Percentiles rank a stretch among this genome's conserved stretches.
Evolutionary conservation across 768 basidiomycete genomes (phyloP).

Genomic region (Lactifluus rugatus): DNA sequence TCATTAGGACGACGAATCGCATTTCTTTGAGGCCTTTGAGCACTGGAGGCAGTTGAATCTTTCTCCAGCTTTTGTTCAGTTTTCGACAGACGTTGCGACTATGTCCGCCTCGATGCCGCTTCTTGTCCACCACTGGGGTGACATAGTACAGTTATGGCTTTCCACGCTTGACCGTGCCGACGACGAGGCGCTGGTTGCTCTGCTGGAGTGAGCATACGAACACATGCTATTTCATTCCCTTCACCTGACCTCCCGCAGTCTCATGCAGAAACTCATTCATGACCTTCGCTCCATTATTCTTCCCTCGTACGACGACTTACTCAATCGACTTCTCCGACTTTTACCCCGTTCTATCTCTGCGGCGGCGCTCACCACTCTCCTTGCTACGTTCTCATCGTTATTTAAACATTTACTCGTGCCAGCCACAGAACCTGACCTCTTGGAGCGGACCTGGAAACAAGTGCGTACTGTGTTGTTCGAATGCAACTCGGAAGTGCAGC

Average conservation of each 20-base stretch:
- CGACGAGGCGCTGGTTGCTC: conserved; percentile 59
- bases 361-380: conserved; percentile 47
- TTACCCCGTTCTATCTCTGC: conserved; percentile 52
- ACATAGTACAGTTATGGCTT: conserved; percentile 58
- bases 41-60: conserved; percentile 79
- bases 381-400: conserved; percentile 56
- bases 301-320: conserved; percentile 48
- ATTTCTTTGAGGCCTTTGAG: conserved; percentile 64
- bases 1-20: conserved; percentile 63
- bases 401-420: conserved; percentile 71
- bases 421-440: conserved; percentile 38
- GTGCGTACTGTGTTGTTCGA: conserved; percentile 42
- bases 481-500: conserved; percentile 62
- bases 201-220: conserved; percentile 59
- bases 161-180: conserved; percentile 47
- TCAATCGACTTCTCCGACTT: conserved; percentile 46
- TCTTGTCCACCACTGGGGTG: conserved; percentile 69
- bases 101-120: conserved; percentile 71
- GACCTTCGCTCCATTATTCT: conserved; percentile 72
- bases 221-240: not conserved
- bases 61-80: conserved; percentile 61
- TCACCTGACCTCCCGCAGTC: conserved; percentile 33
- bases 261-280: conserved; percentile 68
- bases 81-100: conserved; percentile 49
- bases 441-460: conserved; percentile 51